phyloP scores from a whole-genome alignment of 2,329 filamentous ascomycete species.

The Chrysoporthe deuterocubensis region DNA sequence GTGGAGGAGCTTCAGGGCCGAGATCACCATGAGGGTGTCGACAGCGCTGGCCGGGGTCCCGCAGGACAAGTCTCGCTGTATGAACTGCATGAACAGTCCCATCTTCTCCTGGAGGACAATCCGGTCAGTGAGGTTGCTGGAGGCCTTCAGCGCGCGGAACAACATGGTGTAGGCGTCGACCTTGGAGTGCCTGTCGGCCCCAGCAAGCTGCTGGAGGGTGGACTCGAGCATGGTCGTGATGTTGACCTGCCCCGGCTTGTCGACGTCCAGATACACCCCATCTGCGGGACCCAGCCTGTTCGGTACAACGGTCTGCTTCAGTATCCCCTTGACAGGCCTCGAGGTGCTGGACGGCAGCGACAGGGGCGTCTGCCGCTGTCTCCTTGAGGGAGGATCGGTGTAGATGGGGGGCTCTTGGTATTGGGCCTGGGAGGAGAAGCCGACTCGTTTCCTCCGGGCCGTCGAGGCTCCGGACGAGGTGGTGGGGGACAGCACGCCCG shows the following conservation, averaged over 20 bases:
- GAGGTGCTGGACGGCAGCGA: slow-evolving; percentile 44
- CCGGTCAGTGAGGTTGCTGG: slow-evolving; percentile 78
- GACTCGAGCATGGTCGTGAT: slow-evolving; percentile 85
- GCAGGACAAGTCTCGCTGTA: slow-evolving; percentile 77
- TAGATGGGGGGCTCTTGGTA: slow-evolving; percentile 59
- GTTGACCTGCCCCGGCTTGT: slow-evolving; percentile 48
- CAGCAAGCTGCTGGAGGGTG: slow-evolving; percentile 78
- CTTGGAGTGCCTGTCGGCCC: slow-evolving; percentile 71
- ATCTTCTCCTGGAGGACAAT: slow-evolving; percentile 77
- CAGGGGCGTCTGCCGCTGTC: slow-evolving; percentile 46
- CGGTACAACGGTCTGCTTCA: slow-evolving; percentile 69
- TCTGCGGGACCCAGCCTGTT: slow-evolving; percentile 50
- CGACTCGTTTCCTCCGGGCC: slow-evolving; percentile 58
- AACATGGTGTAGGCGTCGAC: slow-evolving; percentile 88
- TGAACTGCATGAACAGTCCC: slow-evolving; percentile 76
- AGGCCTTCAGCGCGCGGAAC: slow-evolving; percentile 75
- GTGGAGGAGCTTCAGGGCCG: slow-evolving; percentile 77
- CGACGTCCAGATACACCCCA: slow-evolving; percentile 47
- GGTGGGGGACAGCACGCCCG: slow-evolving; percentile 49
- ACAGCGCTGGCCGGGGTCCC: slow-evolving; percentile 58
- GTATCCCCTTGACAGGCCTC: slow-evolving; percentile 67
- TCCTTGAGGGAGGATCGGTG: slow-evolving; percentile 41
- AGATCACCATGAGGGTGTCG: slow-evolving; percentile 74
- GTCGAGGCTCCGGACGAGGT: slow-evolving; percentile 47
- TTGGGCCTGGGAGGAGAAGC: slow-evolving; percentile 60